Evolutionary conservation across 176 grass and related monocot genomes (phyloP).

Genomic region (Aechmea fasciata): DNA sequence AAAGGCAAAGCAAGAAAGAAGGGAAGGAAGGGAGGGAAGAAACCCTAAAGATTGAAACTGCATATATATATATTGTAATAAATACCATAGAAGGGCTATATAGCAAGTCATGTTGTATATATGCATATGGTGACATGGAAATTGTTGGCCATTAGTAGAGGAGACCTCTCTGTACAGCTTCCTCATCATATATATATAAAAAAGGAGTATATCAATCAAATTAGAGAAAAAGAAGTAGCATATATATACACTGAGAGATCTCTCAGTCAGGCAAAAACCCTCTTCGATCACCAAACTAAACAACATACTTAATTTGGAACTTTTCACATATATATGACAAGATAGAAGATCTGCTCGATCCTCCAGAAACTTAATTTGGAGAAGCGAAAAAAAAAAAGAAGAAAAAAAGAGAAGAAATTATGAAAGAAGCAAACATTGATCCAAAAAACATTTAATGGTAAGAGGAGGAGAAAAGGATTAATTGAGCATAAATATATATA

Average conservation of each 20-base stretch:
- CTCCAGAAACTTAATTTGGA: too few relatives aligned
- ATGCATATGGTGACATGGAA: not conserved
- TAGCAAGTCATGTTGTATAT: not conserved
- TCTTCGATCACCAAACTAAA: too few relatives aligned
- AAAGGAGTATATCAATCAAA: not conserved
- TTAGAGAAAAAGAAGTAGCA: too few relatives aligned
- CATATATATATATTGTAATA: not conserved
- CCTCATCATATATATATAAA: not conserved
- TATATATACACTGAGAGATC: too few relatives aligned
- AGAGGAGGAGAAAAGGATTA: not conserved
- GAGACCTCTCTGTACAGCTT: not conserved
- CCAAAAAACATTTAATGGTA: not conserved
- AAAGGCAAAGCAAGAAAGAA: constrained; percentile 12
- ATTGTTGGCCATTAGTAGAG: not conserved
- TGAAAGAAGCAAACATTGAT: too few relatives aligned
- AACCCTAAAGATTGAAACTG: constrained; percentile 16
- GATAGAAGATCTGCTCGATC: too few relatives aligned
- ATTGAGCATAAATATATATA: too few relatives aligned
- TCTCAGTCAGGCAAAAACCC: too few relatives aligned
- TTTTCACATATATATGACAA: too few relatives aligned
- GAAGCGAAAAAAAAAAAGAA: too few relatives aligned
- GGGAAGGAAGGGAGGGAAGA: constrained; percentile 7
- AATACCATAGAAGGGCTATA: not conserved
- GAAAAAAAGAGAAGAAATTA: too few relatives aligned
- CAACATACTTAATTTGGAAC: too few relatives aligned